Conservation (phyloP, 73 alveolate genomes). For the Tetrahymena elliotti region DNA sequence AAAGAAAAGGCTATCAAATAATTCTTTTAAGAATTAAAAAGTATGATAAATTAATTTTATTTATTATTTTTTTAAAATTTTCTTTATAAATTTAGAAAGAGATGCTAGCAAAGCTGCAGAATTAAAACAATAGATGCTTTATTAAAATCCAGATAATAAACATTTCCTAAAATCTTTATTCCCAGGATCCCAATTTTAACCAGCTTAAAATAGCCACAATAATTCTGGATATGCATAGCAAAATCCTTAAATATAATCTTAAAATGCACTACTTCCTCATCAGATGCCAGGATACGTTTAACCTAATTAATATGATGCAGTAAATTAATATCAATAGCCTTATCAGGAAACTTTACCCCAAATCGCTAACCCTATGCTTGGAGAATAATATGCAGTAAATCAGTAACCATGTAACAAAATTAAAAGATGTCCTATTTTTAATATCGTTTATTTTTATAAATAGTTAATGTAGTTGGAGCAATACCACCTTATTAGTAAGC, state of each 20-base stretch:
- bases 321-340: background rate
- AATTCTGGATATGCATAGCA: background rate
- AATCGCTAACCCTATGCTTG: background rate
- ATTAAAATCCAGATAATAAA: background rate
- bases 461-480: background rate
- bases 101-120: background rate
- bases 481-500: background rate
- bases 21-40: background rate
- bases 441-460: background rate
- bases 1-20: background rate
- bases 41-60: background rate
- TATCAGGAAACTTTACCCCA: background rate
- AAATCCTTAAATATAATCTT: background rate
- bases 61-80: background rate
- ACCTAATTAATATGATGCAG: background rate
- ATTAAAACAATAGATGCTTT: background rate
- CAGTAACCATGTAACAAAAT: background rate
- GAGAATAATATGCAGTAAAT: background rate
- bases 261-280: background rate
- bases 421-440: background rate
- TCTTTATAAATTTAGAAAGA: background rate
- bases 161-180: background rate
- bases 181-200: background rate
- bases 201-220: background rate
- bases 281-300: background rate